phyloP scores from a whole-genome alignment of 2,329 filamentous ascomycete genomes.

The Epichloe brachyelytri region DNA sequence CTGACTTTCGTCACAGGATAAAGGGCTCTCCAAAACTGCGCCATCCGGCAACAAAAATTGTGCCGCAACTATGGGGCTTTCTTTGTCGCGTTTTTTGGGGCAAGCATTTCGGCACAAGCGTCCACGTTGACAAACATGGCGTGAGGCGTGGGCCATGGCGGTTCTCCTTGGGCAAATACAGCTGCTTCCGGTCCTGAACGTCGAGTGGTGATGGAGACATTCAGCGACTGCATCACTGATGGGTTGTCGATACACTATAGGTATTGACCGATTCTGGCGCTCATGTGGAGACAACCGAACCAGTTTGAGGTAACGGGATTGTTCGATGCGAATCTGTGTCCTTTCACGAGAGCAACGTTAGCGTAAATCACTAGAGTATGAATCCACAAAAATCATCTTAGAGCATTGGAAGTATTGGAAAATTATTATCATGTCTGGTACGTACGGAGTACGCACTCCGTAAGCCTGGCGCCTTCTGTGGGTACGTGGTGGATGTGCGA shows the following conservation, averaged over 20 bases:
- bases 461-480: neutral
- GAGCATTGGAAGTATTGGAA: no score
- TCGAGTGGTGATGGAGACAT: neutral
- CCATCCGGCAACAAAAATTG: neutral
- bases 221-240: neutral
- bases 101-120: conserved; percentile 36
- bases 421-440: no score
- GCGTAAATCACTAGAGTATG: neutral
- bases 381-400: neutral
- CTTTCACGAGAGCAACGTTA: neutral
- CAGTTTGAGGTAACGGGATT: neutral
- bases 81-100: conserved; percentile 33
- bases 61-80: conserved; percentile 29
- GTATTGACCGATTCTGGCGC: no score
- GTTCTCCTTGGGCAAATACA: conserved; percentile 35
- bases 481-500: neutral
- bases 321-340: neutral
- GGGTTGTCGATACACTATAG: neutral
- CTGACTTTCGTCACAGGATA: neutral
- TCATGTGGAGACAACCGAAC: neutral
- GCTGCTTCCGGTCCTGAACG: conserved; percentile 28
- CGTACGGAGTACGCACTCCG: no score
- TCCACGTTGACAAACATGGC: conserved; percentile 32
- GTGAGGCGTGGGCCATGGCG: conserved; percentile 37
- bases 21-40: neutral